Percentiles rank a stretch among this genome's conserved stretches.
Evolutionary conservation across 345 rosid species (phyloP).

Genomic region (Eucalyptus coolabah): DNA sequence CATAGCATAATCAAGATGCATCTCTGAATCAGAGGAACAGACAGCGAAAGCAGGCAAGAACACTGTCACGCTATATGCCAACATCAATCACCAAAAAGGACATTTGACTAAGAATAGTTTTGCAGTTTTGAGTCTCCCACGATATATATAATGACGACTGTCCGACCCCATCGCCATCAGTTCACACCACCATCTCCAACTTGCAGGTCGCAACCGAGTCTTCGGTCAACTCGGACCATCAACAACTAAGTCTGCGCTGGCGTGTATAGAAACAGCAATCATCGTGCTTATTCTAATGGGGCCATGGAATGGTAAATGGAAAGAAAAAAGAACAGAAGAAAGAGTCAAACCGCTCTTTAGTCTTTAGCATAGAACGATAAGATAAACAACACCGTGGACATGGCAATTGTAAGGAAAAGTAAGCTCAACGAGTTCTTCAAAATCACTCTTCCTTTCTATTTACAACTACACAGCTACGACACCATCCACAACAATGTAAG

Average conservation of each 20-base stretch:
- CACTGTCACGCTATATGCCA: background rate
- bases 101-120: background rate
- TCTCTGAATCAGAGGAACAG: background rate
- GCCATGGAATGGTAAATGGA: background rate
- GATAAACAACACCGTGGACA: background rate
- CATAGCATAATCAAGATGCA: background rate
- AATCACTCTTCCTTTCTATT: background rate
- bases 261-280: background rate
- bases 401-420: background rate
- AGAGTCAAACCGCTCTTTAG: background rate
- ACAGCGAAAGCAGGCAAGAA: background rate
- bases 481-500: background rate
- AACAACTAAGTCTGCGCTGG: background rate
- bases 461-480: background rate
- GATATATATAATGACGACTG: background rate
- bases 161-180: background rate
- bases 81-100: background rate
- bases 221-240: background rate
- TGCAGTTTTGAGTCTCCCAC: background rate
- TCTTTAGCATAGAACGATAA: background rate
- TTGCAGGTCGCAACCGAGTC: background rate
- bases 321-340: background rate
- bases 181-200: background rate
- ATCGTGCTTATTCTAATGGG: background rate
- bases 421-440: background rate